Evolutionary conservation across 2,329 filamentous ascomycete species (phyloP), one percentile per base, ranked within the genome.

Genomic region (Aspergillus awamori): DNA sequence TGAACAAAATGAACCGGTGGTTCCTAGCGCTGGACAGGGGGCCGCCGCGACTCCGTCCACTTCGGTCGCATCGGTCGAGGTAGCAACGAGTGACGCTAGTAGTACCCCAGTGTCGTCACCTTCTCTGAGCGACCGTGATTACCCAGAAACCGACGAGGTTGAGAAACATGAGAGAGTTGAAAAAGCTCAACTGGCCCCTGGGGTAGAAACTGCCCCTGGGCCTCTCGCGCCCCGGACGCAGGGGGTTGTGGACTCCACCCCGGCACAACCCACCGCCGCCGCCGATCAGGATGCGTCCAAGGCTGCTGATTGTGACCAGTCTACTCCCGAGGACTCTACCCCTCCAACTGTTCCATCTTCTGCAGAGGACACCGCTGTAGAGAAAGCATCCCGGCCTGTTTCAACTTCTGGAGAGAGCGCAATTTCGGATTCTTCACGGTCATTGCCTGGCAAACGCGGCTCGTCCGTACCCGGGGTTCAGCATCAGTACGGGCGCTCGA

Each of bases 131-230:
- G 70, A 71, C 62, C 55, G 54, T 22, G 41, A 20, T 17, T 4
- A 2, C 7, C 6, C n/a, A 30, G 63, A 69, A 8, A 26, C 63
- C 8, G 72, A 76, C 58, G 56, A 72, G 3, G 71, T 77, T 41
- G 74, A 76, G 62, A 74, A 70, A 8, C 70, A 67, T 48, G 73
- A 73, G 22, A 69, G 67, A 58, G 64, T 64, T 38, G 73, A 75
- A 53, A 70, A 71, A 58, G 71, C 72, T 6, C 72, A 61, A 55
- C 53, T 69, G 57, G 64, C 66, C 53, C 63, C 67, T 17, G 41
- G 13, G 20, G 20, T 13, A 24, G 20, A 20, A 24, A 45, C 20
- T 45, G 22, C 41, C 20, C 41, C 41, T 45, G 41, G 41, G 17
- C 41, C 17, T 45, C 11, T 22, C 41, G 53, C 24, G 28, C 38